phyloP scores from a whole-genome alignment of 768 basidiomycete species.

The Suillus discolor region DNA sequence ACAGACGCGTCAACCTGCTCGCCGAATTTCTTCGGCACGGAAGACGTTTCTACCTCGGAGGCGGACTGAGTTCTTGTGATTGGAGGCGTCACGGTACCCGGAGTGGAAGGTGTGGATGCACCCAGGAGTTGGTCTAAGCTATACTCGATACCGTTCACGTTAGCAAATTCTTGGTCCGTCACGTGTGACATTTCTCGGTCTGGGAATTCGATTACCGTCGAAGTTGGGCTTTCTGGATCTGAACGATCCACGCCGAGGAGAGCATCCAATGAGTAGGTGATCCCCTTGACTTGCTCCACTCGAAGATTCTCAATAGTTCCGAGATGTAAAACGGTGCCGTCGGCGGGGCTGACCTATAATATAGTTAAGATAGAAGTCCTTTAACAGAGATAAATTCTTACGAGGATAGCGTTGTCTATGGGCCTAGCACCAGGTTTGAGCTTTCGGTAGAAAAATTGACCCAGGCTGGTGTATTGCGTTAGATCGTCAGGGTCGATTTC shows the following conservation, averaged over 20 bases:
- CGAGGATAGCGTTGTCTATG: slow-evolving; percentile 74
- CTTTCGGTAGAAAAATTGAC: slow-evolving; percentile 93
- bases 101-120: slow-evolving; percentile 39
- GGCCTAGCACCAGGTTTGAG: slow-evolving; percentile 83
- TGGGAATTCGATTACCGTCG: slow-evolving; percentile 43
- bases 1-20: slow-evolving; percentile 78
- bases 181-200: slow-evolving; percentile 63
- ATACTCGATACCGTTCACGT: slow-evolving; percentile 97
- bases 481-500: slow-evolving; percentile 86
- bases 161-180: slow-evolving; percentile 88
- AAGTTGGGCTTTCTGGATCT: slow-evolving; percentile 43
- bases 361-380: slow-evolving; percentile 1
- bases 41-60: slow-evolving; percentile 23
- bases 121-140: slow-evolving; percentile 91
- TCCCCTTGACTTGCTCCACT: slow-evolving; percentile 97
- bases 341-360: slow-evolving; percentile 86
- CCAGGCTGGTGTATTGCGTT: slow-evolving; percentile 79
- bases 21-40: slow-evolving; percentile 58
- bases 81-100: slow-evolving; percentile 41
- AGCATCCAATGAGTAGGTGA: slow-evolving; percentile 95
- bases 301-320: slow-evolving; percentile 77
- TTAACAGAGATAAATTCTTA: slow-evolving; percentile 33
- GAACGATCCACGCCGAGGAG: slow-evolving; percentile 75
- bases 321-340: slow-evolving; percentile 91
- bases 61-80: slow-evolving; percentile 18